Evolutionary conservation across 139 green algal genomes (phyloP), one percentile per base, ranked within the genome.

Genomic region (Yamagishiella unicocca): DNA sequence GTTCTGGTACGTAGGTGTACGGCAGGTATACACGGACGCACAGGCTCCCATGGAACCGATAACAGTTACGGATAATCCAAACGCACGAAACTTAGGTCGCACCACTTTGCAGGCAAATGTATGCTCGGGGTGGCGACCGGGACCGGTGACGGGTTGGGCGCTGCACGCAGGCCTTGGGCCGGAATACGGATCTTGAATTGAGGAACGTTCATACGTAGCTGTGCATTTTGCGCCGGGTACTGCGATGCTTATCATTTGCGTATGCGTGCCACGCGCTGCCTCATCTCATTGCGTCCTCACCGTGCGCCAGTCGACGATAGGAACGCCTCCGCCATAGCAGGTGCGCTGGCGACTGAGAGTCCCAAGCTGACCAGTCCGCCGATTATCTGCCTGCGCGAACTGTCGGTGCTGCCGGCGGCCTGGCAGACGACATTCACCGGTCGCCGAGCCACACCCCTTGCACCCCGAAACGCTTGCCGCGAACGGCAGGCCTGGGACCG

Each of bases 241-340:
- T n/a, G n/a, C n/a, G n/a, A n/a, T n/a, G n/a, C n/a, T n/a, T n/a
- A n/a, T n/a, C n/a, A n/a, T n/a, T n/a, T 76, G 62, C 42, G 82
- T 54, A 61, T 45, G 50, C 37, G 22, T 45, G 7, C 68, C 62
- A 46, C 66, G 66, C 66, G 66, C 66, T 2, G 25, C 33, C 31
- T 2, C 66, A n/a, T n/a, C n/a, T n/a, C n/a, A 67, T n/a, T 33
- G 29, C 5, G 29, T 22, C 27, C 85, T 80, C 50, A 87, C 38
- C 86, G 89, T 4, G 90, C 94, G 42, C 93, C 93, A 88, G 89
- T 89, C 35, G 37, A 81, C 21, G 68, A 54, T 25, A 90, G 75
- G 61, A 90, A 93, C 33, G 90, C 82, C n/a, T 89, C 87, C 2
- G 85, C 85, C 83, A 64, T 75, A 9, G 71, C 70, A 50, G 75